Percentiles rank a stretch among this genome's conserved stretches.
phyloP scores from a whole-genome alignment of 768 basidiomycete genomes.

The Chiua virens region DNA sequence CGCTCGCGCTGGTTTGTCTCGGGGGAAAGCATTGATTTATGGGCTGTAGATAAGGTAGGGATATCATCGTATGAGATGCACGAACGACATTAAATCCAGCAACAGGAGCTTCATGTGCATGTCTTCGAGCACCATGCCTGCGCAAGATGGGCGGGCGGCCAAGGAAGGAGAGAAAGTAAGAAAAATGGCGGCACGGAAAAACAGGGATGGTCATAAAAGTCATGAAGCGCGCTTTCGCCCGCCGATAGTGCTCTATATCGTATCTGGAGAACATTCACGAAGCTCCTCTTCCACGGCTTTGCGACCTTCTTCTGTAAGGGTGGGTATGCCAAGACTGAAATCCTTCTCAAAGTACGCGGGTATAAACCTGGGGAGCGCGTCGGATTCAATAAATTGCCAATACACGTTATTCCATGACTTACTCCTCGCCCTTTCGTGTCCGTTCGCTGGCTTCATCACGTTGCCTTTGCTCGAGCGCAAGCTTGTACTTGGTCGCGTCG shows the following conservation, averaged over 20 bases:
- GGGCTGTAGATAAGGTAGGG: constrained; percentile 25
- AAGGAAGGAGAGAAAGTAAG: constrained; percentile 1
- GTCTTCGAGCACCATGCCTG: constrained; percentile 7
- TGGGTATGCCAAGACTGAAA: constrained; percentile 62
- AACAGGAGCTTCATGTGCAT: background rate
- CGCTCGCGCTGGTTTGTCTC: too few relatives aligned
- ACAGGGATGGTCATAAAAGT: constrained; percentile 9
- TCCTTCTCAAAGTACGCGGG: constrained; percentile 77
- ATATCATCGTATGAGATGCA: constrained; percentile 24
- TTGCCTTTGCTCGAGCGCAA: constrained; percentile 90
- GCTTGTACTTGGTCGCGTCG: constrained; percentile 91
- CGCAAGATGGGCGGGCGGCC: background rate
- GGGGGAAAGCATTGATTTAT: constrained; percentile 10
- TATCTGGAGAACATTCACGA: constrained; percentile 14
- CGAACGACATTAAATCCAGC: constrained; percentile 9
- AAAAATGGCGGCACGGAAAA: background rate
- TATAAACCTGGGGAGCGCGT: constrained; percentile 50
- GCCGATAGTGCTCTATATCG: constrained; percentile 11
- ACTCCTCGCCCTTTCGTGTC: constrained; percentile 79
- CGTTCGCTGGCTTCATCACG: constrained; percentile 85
- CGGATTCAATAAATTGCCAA: background rate
- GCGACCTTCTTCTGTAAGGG: constrained; percentile 66
- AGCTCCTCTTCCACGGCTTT: constrained; percentile 77
- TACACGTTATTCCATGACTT: constrained; percentile 36
- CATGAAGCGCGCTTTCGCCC: background rate